These are phyloP conservation scores for Malania oleifera DNA, from an alignment of 164 flowering plant species.

Conservation along the genomic window DNA sequence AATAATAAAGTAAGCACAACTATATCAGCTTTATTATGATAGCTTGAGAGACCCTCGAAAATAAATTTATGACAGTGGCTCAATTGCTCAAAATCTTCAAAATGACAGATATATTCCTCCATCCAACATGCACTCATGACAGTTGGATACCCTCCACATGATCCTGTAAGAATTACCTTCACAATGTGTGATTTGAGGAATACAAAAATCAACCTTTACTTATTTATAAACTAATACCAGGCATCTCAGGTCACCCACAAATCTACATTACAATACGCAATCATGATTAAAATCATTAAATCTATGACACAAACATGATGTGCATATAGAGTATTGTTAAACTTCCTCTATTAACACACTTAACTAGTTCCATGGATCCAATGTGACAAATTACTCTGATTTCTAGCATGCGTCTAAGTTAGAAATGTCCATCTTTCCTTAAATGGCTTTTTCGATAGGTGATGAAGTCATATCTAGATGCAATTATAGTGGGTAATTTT, in stretches of 20 bases:
- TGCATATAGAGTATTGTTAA: too few relatives aligned
- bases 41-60: not conserved
- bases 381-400: too few relatives aligned
- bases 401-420: too few relatives aligned
- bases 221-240: not conserved
- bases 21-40: not conserved
- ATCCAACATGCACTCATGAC: constrained; percentile 6
- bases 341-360: too few relatives aligned
- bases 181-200: constrained; percentile 21
- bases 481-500: not conserved
- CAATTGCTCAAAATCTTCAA: constrained; percentile 3
- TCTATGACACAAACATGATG: not conserved
- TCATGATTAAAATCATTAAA: constrained; percentile 2
- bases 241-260: constrained; percentile 1
- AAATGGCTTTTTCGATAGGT: not conserved
- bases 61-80: not conserved
- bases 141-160: constrained; percentile 17
- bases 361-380: too few relatives aligned
- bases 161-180: constrained; percentile 14
- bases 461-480: not conserved
- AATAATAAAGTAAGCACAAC: not conserved
- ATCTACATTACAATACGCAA: not conserved
- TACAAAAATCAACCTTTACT: constrained; percentile 13
- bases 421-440: too few relatives aligned
- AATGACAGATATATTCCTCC: not conserved